Evolutionary conservation across 1,284 basidiomycete genomes (phyloP).

Genomic region (Cryptococcus depauperatus): DNA sequence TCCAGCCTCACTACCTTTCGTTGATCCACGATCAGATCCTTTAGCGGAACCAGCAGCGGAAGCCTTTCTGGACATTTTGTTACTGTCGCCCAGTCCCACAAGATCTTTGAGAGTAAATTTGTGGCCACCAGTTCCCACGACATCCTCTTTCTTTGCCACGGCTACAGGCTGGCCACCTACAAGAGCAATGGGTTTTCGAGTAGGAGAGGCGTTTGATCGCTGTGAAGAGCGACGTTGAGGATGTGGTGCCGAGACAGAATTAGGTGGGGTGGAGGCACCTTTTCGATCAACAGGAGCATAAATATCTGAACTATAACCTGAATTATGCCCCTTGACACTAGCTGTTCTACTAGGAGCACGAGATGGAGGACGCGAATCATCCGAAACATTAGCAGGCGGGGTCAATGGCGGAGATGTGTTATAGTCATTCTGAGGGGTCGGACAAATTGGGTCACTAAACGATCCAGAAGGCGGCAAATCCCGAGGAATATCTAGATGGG

Average conservation of each 20-base stretch:
- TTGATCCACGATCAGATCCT: constrained; percentile 44
- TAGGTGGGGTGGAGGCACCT: constrained; percentile 11
- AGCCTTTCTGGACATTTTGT: constrained; percentile 61
- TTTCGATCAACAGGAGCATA: constrained; percentile 26
- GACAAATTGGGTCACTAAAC: constrained; percentile 11
- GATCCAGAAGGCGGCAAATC: constrained; percentile 7
- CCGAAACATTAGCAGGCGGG: constrained; percentile 21
- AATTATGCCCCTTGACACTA: constrained; percentile 28
- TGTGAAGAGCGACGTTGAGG: constrained; percentile 23
- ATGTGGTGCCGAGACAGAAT: constrained; percentile 2
- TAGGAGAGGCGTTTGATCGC: constrained; percentile 20
- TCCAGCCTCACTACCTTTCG: constrained; percentile 36
- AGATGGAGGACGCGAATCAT: constrained; percentile 31
- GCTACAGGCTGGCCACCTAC: constrained; percentile 18
- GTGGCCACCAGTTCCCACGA: constrained; percentile 47
- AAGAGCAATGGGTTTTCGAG: constrained; percentile 14
- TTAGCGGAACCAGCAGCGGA: constrained; percentile 56
- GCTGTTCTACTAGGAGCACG: constrained; percentile 31
- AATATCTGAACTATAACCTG: constrained; percentile 16
- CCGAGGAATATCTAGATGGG: constrained; percentile 18
- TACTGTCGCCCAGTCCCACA: constrained; percentile 48
- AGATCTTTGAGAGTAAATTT: constrained; percentile 80
- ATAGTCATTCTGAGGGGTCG: constrained; percentile 6
- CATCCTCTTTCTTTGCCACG: constrained; percentile 31
- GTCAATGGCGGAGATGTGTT: constrained; percentile 34